Percentiles rank a stretch among this genome's conserved stretches.
These are phyloP conservation scores for Amanita molliuscula DNA, from an alignment of 768 basidiomycete species.

Conservation along the genomic window DNA sequence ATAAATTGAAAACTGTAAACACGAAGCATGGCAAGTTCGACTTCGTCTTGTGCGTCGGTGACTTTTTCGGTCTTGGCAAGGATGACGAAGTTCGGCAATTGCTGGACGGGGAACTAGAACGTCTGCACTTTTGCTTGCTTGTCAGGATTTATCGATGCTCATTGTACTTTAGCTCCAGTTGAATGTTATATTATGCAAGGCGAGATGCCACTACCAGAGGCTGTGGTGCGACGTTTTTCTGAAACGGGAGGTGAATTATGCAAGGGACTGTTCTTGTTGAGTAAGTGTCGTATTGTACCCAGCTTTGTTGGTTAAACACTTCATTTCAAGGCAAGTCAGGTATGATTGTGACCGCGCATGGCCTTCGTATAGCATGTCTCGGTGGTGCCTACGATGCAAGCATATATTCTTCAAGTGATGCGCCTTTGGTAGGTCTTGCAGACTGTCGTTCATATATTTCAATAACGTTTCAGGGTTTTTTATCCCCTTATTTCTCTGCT, in stretches of 20 bases:
- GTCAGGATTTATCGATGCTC: slow-evolving; percentile 9
- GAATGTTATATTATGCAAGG: slow-evolving; percentile 94
- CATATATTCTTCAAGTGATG: slow-evolving; percentile 47
- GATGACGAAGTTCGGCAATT: slow-evolving; percentile 46
- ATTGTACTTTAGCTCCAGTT: slow-evolving; percentile 53
- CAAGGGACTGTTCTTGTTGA: slow-evolving; percentile 75
- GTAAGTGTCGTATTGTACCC: slow-evolving; percentile 35
- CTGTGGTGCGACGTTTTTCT: slow-evolving; percentile 65
- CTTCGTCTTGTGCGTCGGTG: slow-evolving; percentile 70
- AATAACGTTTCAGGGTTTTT: slow-evolving; percentile 44
- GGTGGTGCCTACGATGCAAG: slow-evolving; percentile 66
- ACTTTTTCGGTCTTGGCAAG: slow-evolving; percentile 59
- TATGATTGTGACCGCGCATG: slow-evolving; percentile 67
- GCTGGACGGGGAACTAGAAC: slow-evolving; percentile 57
- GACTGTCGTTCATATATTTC: neutral
- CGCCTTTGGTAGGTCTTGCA: slow-evolving; percentile 43
- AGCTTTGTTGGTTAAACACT: slow-evolving; percentile 5
- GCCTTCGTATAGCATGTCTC: slow-evolving; percentile 77
- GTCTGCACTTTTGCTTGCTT: slow-evolving; percentile 23
- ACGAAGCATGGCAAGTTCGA: slow-evolving; percentile 92
- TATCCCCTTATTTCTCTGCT: slow-evolving; percentile 65
- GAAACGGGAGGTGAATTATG: slow-evolving; percentile 73
- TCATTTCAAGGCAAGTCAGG: slow-evolving; percentile 64
- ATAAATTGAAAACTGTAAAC: slow-evolving; percentile 78
- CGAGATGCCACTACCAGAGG: slow-evolving; percentile 57